Evolutionary conservation across 768 basidiomycete species (phyloP), one percentile per base, ranked within the genome.

Genomic region (Punctularia strigosozonata): DNA sequence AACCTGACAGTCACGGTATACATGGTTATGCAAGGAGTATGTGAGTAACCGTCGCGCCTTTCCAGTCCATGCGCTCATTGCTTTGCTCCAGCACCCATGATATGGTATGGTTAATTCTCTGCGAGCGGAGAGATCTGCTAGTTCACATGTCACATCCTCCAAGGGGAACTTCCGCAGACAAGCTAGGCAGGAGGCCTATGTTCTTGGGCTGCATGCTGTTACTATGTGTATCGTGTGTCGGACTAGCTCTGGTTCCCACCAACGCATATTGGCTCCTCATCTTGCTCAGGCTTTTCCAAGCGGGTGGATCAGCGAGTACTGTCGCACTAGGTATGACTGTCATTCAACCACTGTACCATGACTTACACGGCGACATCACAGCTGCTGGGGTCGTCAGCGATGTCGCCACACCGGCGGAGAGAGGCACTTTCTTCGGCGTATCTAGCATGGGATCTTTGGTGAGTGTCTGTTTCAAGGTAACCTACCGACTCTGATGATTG

Each of bases 1-100:
- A 88, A 87, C 52, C 54, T 90, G 31, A 84, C 85, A 6, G 79
- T 88, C 7, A 85, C 82, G 0, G 69, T 82, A 49, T 84, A 84
- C 52, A 75, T 87, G 61, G 58, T 80, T 18, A 60, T 80, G 33
- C 79, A 80, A 54, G 79, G 73, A 6, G 49, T 78, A 31, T 67
- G 77, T 79, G 43, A 25, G 69, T 51, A 8, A 5, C 7, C 15
- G 10, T 30, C 15, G n/a, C n/a, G n/a, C n/a, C n/a, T n/a, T n/a
- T n/a, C n/a, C n/a, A n/a, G n/a, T n/a, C n/a, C n/a, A n/a, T n/a
- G n/a, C n/a, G n/a, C n/a, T n/a, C n/a, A n/a, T n/a, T n/a, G n/a
- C n/a, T n/a, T n/a, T n/a, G n/a, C n/a, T n/a, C n/a, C n/a, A n/a
- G n/a, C n/a, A n/a, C n/a, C n/a, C n/a, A n/a, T n/a, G n/a, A n/a